Evolutionary conservation across 2,329 filamentous ascomycete species (phyloP), one percentile per base, ranked within the genome.

Genomic region (Penicillium sp.): DNA sequence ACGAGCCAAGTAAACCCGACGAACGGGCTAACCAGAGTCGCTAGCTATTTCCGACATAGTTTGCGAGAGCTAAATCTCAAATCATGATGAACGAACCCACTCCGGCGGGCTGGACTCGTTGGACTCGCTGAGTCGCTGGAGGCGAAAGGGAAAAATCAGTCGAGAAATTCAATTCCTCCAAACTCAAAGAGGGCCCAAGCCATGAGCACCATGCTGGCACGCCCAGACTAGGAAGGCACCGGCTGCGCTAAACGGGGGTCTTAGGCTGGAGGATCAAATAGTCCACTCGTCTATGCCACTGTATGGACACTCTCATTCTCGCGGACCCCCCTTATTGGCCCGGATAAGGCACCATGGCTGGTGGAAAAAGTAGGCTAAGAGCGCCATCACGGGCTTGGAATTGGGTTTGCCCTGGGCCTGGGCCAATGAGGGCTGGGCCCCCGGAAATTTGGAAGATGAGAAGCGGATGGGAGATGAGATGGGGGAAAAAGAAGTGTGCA

Each of bases 141-240:
- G 8, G 8, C 5, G 39, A 42, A 42, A 12, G 31, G 31, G 7
- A 31, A 31, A 31, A 31, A 31, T 10, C 31, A 31, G 8, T 8
- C 4, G 28, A 41, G n/a, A 41, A 41, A 20, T n/a, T 12, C 1
- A 10, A 42, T 22, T 42, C 20, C 11, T 12, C 39, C 12, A 28
- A 20, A 20, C 20, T 20, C 20, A 20, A 15, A 47, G 1, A 28
- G 10, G 47, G 28, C n/a, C 28, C 12, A 28, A 35, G 45, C 38
- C 41, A 37, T 53, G n/a, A n/a, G 11, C 37, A n/a, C 22, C 14
- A 22, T 4, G 17, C 39, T 28, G 14, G n/a, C 14, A 22, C 11
- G 17, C 39, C 35, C 25, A 14, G 31, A n/a, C 49, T 54, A 52
- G 55, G 59, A 58, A 55, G 31, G 37, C 25, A 39, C 51, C 51